Base-by-base conservation (phyloP, 2,329 filamentous ascomycete genomes). In the Aschersonia sp. region DNA sequence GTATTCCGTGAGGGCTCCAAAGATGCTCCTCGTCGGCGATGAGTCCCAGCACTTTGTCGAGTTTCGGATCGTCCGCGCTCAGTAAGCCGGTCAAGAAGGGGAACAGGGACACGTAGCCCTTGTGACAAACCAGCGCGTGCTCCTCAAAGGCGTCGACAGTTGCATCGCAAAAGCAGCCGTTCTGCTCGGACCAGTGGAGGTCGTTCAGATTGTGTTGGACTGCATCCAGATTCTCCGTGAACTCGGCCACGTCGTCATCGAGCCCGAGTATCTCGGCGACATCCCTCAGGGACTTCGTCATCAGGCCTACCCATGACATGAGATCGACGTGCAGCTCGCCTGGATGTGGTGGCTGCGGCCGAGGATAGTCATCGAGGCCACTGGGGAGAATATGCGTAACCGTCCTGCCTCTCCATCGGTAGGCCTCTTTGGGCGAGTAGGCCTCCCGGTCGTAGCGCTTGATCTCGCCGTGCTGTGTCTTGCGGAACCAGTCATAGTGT, bases 91-190 rank as follows among this genome's bases (percentile, higher is more conserved):
- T 79, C 55, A 97, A 67, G 73, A 97, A 94, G 1, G 92, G 92
- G 65, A 95, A 92, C 31, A 98, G 73, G 29, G 87, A 92, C 55
- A 97, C 80, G 60, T 98, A 98, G 28, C 92, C 92, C 66, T 94
- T 95, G 70, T 97, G 92, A 68, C 92, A 98, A 42, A 96, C 87
- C 28, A 92, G 82, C 38, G 75, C 65, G 58, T 87, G 82, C 67
- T 98, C 92, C 64, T 98, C 92, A 60, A 86, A 98, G 51, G 89
- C 89, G 58, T 98, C 91, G 51, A 98, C 85, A 0, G 88, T 96
- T 1, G 89, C 88, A 62, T 98, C 92, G 62, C 92, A 98, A 70
- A 89, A 98, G 52, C 84, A 85, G 49, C 86, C 80, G 3, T 82
- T 76, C 56, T 82, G 74, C 48, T 86, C 77, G 20, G 83, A 85